These are phyloP conservation scores for Wickerhamomyces ciferrii DNA, from an alignment of 805 yeast species.

Conservation along the genomic window DNA sequence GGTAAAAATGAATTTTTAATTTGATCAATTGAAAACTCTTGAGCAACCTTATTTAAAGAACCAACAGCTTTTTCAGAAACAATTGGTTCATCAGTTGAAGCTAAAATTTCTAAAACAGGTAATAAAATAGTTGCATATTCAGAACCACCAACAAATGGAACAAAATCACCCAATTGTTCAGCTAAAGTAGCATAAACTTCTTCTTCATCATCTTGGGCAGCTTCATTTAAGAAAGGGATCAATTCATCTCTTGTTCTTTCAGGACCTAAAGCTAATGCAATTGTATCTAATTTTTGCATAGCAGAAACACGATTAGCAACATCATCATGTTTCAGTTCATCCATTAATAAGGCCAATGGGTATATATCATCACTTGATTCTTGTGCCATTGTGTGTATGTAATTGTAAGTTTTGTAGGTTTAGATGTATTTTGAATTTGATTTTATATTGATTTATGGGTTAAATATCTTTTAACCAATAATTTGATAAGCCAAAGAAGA, in stretches of 20 bases:
- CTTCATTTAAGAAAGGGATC: constrained; percentile 80
- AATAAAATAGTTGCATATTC: constrained; percentile 48
- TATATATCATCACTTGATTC: constrained; percentile 48
- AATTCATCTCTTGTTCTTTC: constrained; percentile 87
- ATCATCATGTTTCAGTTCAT: constrained; percentile 95
- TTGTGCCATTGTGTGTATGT: constrained; percentile 3
- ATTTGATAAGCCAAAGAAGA: too few relatives aligned
- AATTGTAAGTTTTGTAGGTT: background rate
- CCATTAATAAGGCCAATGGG: constrained; percentile 94
- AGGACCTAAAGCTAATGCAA: constrained; percentile 91
- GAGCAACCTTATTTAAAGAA: constrained; percentile 71
- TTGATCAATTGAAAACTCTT: constrained; percentile 58
- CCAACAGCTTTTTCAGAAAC: constrained; percentile 94
- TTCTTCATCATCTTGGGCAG: constrained; percentile 95
- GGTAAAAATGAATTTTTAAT: constrained; percentile 65
- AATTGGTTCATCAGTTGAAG: constrained; percentile 21
- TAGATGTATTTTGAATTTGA: too few relatives aligned
- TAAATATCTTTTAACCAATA: too few relatives aligned
- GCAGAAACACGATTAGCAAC: constrained; percentile 91
- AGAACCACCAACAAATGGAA: constrained; percentile 85
- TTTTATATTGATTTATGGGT: too few relatives aligned
- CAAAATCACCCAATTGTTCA: constrained; percentile 80
- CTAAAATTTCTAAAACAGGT: constrained; percentile 24
- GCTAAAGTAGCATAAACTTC: constrained; percentile 95
- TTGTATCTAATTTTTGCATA: constrained; percentile 89